Evolutionary conservation across 495 filamentous ascomycete genomes (phyloP), one percentile per base, ranked within the genome.

Genomic region (Geoglossum glabrum): DNA sequence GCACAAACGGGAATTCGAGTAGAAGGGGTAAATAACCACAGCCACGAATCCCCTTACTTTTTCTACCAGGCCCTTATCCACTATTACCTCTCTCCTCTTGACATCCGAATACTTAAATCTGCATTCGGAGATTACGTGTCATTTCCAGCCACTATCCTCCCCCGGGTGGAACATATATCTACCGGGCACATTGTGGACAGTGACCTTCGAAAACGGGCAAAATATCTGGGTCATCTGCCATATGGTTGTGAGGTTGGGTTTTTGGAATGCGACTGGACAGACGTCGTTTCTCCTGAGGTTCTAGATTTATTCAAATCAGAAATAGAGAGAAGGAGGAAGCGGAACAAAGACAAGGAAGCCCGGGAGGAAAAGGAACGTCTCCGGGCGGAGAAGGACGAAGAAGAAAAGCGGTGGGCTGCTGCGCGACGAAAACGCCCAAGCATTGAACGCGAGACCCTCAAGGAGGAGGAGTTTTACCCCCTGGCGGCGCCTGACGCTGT

Each of bases 261-360:
- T 64, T 71, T 98, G 0, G 92, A 97, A 68, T 98, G 92, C 63
- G 88, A 98, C 66, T 98, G 92, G 92, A 87, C 87, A 0, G 92
- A 95, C 61, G 79, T 89, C 17, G 87, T 98, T 19, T 70, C 77
- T 6, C 74, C 80, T 1, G 86, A 90, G 50, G 74, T 90, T 10
- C 71, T 98, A 17, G 79, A 78, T 19, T 71, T 73, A 1, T 98
- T 95, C 70, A 72, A 73, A 21, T 65, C 72, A 1, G 89, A 96
- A 63, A 86, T 89, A 43, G 85, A 89, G 60, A 78, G 81, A 49
- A 74, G 92, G 33, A 75, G 88, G 34, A 88, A 84, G 64, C 73
- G 76, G 45, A 92, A 95, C 65, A 72, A 75, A 31, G 93, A 97
- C 58, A 97, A 96, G 68, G 88, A 92, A 52, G 74, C 74, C 0